Conservation (phyloP, 2,329 filamentous ascomycete species). For the Colletotrichum destructivum region DNA sequence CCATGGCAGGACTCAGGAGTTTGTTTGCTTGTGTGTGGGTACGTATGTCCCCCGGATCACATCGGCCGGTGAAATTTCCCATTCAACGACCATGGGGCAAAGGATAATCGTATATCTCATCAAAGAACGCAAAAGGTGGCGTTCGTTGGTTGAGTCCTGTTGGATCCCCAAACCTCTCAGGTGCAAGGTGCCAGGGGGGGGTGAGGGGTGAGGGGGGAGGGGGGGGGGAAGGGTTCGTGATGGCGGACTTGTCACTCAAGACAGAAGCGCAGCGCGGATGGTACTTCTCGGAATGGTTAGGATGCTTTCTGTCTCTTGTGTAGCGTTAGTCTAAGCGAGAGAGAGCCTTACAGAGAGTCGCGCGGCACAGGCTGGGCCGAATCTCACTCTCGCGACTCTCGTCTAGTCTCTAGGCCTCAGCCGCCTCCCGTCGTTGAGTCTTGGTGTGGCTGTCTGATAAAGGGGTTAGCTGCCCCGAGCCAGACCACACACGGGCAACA, state of each 20-base stretch:
- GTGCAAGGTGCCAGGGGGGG: conserved; percentile 7
- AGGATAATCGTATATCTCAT: conserved; percentile 14
- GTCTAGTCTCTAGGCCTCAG: too few relatives aligned
- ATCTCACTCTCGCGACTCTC: conserved; percentile 3
- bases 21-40: conserved; percentile 7
- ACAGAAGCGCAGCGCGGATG: conserved; percentile 12
- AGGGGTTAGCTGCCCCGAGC: conserved; percentile 16
- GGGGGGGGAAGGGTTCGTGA: conserved; percentile 2
- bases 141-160: background rate
- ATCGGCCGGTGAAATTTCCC: conserved; percentile 13
- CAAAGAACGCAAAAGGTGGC: background rate
- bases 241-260: conserved; percentile 19
- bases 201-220: too few relatives aligned
- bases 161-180: background rate
- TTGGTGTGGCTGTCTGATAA: conserved; percentile 7
- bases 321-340: conserved; percentile 28
- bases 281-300: conserved; percentile 13
- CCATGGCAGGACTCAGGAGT: too few relatives aligned
- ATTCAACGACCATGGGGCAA: background rate
- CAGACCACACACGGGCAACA: background rate
- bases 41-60: background rate
- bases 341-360: too few relatives aligned
- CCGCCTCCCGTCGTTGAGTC: background rate
- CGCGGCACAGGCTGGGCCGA: too few relatives aligned
- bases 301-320: background rate